These are phyloP conservation scores for Ceratobasidium sp. DNA, from an alignment of 1,284 basidiomycete genomes.

Conservation along the genomic window DNA sequence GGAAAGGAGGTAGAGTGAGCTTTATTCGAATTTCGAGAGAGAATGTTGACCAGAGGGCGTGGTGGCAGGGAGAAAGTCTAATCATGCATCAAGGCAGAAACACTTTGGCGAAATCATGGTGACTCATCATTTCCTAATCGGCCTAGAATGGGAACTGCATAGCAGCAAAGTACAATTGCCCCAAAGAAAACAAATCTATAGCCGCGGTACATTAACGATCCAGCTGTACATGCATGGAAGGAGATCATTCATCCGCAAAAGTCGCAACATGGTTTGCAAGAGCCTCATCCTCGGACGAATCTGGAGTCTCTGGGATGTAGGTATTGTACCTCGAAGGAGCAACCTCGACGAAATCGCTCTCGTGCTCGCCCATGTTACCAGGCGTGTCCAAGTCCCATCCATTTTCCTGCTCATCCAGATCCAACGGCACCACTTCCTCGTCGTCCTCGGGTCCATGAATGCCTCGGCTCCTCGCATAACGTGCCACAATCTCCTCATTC, in stretches of 20 bases:
- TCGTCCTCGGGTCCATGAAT: conserved; percentile 72
- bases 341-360: conserved; percentile 5
- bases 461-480: conserved; percentile 66
- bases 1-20: neutral
- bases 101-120: neutral
- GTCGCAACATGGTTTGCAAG: conserved; percentile 26
- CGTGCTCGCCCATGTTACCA: conserved; percentile 26
- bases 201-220: neutral
- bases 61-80: neutral
- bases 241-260: conserved; percentile 8
- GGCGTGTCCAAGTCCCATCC: conserved; percentile 54
- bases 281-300: conserved; percentile 42
- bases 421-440: conserved; percentile 56
- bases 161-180: no score
- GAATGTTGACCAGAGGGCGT: neutral
- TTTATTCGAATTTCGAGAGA: neutral
- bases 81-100: conserved; percentile 5
- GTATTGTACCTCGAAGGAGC: conserved; percentile 23
- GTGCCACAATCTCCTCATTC: conserved; percentile 71
- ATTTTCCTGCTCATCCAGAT: conserved; percentile 42
- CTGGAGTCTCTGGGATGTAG: conserved; percentile 31
- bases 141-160: no score
- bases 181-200: neutral
- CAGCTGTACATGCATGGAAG: neutral
- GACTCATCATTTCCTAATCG: neutral